These are phyloP conservation scores for Fagopyrum tataricum DNA, from an alignment of 148 eudicot species.

Conservation along the genomic window DNA sequence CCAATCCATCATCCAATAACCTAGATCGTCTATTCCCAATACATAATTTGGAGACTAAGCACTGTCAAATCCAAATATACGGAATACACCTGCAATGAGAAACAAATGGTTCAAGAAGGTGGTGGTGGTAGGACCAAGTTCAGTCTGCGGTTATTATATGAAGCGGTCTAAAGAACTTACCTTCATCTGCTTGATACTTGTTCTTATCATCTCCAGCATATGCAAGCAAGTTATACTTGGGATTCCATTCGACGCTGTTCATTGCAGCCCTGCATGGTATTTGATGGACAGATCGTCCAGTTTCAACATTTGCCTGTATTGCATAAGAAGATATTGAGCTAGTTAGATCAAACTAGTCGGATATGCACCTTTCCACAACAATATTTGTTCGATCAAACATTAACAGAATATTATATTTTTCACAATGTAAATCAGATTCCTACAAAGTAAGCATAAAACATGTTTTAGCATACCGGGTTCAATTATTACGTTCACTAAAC, in stretches of 20 bases:
- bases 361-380: neutral
- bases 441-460: neutral
- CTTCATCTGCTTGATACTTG: conserved; percentile 96
- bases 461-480: neutral
- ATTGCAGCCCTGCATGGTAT: conserved; percentile 96
- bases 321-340: neutral
- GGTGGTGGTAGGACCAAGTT: neutral
- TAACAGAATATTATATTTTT: neutral
- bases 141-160: neutral
- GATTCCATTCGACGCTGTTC: conserved; percentile 99
- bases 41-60: conserved; percentile 25
- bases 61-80: conserved; percentile 84
- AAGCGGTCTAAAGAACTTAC: conserved; percentile 19
- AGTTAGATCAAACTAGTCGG: neutral
- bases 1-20: conserved; percentile 6
- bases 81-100: conserved; percentile 63
- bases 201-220: conserved; percentile 98
- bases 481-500: neutral
- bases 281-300: conserved; percentile 86
- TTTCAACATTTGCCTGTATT: conserved; percentile 70
- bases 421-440: neutral
- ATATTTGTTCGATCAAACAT: neutral
- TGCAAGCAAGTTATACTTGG: conserved; percentile 80
- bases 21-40: neutral
- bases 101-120: neutral